Evolutionary conservation across 2,329 filamentous ascomycete species (phyloP).

Genomic region (Fusarium continuum): DNA sequence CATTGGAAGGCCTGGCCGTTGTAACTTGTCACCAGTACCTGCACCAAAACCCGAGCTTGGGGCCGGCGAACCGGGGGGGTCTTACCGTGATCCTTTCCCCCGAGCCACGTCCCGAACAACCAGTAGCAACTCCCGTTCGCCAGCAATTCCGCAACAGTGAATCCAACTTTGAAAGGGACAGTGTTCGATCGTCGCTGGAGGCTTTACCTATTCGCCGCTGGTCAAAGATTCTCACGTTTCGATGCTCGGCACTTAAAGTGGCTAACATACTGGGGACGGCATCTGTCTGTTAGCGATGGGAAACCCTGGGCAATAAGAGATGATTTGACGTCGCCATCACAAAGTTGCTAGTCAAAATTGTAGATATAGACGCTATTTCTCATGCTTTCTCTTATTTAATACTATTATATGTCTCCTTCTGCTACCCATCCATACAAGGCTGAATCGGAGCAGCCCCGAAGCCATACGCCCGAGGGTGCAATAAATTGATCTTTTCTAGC

Average conservation of each 20-base stretch:
- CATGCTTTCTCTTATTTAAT: not conserved
- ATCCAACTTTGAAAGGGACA: not conserved
- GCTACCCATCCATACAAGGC: conserved; percentile 10
- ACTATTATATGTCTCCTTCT: not conserved
- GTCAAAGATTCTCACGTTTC: conserved; percentile 6
- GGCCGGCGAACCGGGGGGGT: conserved; percentile 44
- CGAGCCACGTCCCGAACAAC: conserved; percentile 42
- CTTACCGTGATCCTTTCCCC: conserved; percentile 45
- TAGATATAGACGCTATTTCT: not conserved
- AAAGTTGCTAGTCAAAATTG: not conserved
- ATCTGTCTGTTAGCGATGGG: conserved; percentile 10
- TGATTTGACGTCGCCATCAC: conserved; percentile 12
- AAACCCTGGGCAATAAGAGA: conserved; percentile 1
- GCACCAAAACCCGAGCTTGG: conserved; percentile 38
- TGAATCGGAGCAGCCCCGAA: conserved; percentile 16
- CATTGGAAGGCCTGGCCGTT: conserved; percentile 35
- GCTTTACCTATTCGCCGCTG: conserved; percentile 1
- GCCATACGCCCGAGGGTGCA: conserved; percentile 35
- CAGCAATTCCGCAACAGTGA: conserved; percentile 1
- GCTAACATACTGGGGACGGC: conserved; percentile 11
- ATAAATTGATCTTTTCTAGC: conserved; percentile 15
- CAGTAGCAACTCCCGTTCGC: conserved; percentile 23
- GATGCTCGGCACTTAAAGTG: conserved; percentile 24
- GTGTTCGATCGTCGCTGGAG: conserved; percentile 24
- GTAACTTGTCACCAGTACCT: conserved; percentile 39